Base-by-base conservation (phyloP, 495 filamentous ascomycete species). In the Glarea lozoyensis region DNA sequence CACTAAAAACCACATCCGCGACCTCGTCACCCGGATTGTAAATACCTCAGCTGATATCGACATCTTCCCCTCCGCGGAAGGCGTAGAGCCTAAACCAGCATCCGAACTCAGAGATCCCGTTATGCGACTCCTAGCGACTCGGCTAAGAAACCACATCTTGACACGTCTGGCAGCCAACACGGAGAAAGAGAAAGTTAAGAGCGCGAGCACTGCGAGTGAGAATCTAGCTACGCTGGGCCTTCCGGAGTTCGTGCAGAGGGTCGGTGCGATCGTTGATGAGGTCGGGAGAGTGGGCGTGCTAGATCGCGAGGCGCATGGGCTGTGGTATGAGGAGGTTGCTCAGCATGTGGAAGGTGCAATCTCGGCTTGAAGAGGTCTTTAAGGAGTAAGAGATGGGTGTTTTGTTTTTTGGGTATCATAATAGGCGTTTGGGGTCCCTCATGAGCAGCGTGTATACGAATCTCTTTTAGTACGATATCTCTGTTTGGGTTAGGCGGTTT, bases 241-340 rank as follows among this genome's bases (percentile, higher is more conserved):
- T 62, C 78, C 82, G 0, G 92, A 98, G 62, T 95, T 94, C 63
- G 82, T 90, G n/a, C 77, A 67, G 36, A 80, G 79, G 55, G 78
- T 97, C n/a, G 79, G 84, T 4, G 76, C 80, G 23, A 72, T 94
- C 49, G 83, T 88, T 11, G 89, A 94, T 11, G 80, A 84, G 62
- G 59, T 94, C 49, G 72, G 73, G 43, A 78, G 74, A 55, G 78
- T 94, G 18, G 78, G 81, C 10, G 72, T 73, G 32, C 82, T 94
- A 24, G 90, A 97, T 60, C 79, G 86, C 58, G 70, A 76, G 39
- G 76, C 79, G 32, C 93, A 96, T 65, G 77, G 76, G 19, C 42
- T 60, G 44, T 88, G 88, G 73, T 96, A 94, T 73, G 86, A 93
- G 60, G 63, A 65, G 25, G 65, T 95, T 44, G 67, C 7, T n/a